Evolutionary conservation across 495 filamentous ascomycete genomes (phyloP), one percentile per base, ranked within the genome.

Genomic region (Jackrogersella minutella): DNA sequence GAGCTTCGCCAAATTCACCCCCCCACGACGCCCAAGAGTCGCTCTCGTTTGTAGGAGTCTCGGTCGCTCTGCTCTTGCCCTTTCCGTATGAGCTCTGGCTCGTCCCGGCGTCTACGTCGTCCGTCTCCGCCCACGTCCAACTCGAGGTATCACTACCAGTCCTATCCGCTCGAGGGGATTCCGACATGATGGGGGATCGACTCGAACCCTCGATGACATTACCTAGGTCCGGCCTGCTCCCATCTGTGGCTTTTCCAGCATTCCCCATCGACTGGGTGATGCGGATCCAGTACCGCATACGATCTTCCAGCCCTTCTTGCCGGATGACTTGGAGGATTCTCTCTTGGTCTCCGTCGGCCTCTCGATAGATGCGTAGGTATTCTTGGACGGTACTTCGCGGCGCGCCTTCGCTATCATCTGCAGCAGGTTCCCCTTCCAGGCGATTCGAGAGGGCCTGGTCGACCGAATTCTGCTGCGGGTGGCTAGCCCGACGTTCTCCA

Each of bases 311-410:
- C 22, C 82, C 80, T 66, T 90, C 88, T 28, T 87, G 82, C 22
- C 82, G 81, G 46, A 91, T 87, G 10, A 91, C 86, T 37, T 80
- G 75, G 5, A 88, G 64, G 16, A 91, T 85, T 63, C 83, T 81
- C 13, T 85, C 78, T 0, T 83, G 84, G 62, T 90, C 81, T 10
- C 88, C 86, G 34, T 84, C 78, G 1, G 85, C 82, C 62, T 78
- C 79, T 76, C 77, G 62, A 75, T 72, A 90, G 34, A 77, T 86
- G 66, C 67, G 78, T 74, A 79, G 82, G 77, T 71, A 84, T 73
- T 71, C 84, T 54, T 66, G 80, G 46, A 73, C 81, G 44, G 70
- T 73, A 5, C 74, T 60, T 22, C 58, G 63, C 9, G 66, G 59
- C 2, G 28, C 40, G 14, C 39, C 22, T 16, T 69, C 54, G 21